Evolutionary conservation across 306 rosid species (phyloP), one percentile per base, ranked within the genome.

Genomic region (Abrus precatorius): DNA sequence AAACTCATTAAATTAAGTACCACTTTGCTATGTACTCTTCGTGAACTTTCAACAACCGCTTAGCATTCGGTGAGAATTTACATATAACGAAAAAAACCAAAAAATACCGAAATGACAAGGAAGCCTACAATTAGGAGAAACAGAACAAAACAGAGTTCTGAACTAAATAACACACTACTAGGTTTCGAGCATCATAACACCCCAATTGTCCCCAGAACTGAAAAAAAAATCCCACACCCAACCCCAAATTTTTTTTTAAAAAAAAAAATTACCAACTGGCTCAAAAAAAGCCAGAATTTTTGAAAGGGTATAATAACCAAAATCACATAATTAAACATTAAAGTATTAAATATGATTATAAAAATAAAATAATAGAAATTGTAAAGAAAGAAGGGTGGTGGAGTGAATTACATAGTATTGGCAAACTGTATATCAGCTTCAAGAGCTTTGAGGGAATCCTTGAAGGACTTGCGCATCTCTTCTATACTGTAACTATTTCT

Each of bases 361-460:
- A 9, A 60, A 77, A 4, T 1, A 62, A 20, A 20, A 34, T 27
- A 50, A 41, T 10, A 50, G 53, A 52, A 56, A 43, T 4, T 50
- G 52, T 13, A 50, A 10, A 62, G 49, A 5, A 72, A 9, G 36
- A 7, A 53, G 8, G 3, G 41, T 7, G 3, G 41, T 7, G 2
- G 4, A 1, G 69, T 20, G 48, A 64, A 81, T 75, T 82, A 82
- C 85, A 82, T 72, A 57, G 77, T 69, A 60, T 82, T 82, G 41
- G 85, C 85, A 2, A 57, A 69, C 3, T 75, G 81, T 5, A 82
- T 76, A n/a, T 82, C 82, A 40, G 82, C 85, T 68, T 82, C 72
- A 59, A 82, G 85, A 67, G 85, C 85, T 82, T 82, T 82, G 73
- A 82, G 77, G 13, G 85, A 82, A 75, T 82, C 85, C 73, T 76